Evolutionary conservation across 2,329 filamentous ascomycete species (phyloP), one percentile per base, ranked within the genome.

Genomic region (Xylariaceae sp.): DNA sequence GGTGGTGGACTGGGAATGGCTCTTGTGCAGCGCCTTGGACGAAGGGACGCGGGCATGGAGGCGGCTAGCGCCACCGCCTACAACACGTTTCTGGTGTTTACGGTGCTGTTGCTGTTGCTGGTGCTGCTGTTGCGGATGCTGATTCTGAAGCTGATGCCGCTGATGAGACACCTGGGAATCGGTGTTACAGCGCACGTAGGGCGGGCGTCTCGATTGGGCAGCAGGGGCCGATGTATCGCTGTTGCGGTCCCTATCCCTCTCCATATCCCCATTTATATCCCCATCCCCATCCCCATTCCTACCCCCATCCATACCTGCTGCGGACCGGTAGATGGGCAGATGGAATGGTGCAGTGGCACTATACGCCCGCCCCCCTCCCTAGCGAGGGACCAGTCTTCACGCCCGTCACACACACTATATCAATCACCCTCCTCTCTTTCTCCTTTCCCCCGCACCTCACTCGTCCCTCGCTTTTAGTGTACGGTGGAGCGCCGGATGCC

Each of bases 191-290:
- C 68, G 70, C 58, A 62, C 61, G 55, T 66, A 67, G 51, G 70
- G 60, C 65, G 76, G 73, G 22, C 75, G 75, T 71, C 80, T 80
- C 80, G 77, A 80, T 80, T 81, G 78, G 78, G 71, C 70, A 67
- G 70, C 68, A 61, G 71, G 68, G 61, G 74, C 72, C 70, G 73
- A 70, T 70, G 74, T 76, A 68, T 77, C 74, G 63, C 65, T 66
- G 63, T 80, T 75, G 59, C 65, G 65, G 60, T 80, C 76, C 58
- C 57, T 63, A 54, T 58, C 55, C 57, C 54, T 61, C 40, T 51
- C 51, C 32, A 10, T 42, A 7, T 49, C 46, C 45, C 41, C 21
- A 29, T 22, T 37, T 34, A 13, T 29, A 21, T 42, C 47, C 30
- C 39, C 29, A 39, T 52, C 43, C 47, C 49, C 40, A 50, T 49